Conservation (phyloP, 768 basidiomycete species). For the Suillus discolor region DNA sequence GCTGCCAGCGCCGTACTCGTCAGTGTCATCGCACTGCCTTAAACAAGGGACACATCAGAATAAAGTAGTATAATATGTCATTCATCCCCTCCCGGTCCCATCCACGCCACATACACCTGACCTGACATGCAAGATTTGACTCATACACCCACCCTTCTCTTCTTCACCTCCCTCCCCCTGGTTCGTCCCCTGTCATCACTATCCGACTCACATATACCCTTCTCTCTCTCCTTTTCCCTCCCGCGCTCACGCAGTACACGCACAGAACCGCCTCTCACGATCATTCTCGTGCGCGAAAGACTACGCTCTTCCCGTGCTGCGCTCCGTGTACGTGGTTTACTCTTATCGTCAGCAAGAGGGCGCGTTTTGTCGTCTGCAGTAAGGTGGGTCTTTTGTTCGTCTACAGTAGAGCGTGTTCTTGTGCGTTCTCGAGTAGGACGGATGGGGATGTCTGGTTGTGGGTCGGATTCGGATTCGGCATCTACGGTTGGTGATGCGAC, state of each 20-base stretch:
- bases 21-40: not conserved
- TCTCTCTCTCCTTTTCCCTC: conserved; percentile 17
- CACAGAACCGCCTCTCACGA: not conserved
- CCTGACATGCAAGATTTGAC: not conserved
- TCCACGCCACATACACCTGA: not conserved
- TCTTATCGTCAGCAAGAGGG: conserved; percentile 25
- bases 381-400: conserved; percentile 20
- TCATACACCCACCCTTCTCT: conserved; percentile 27
- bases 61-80: not conserved
- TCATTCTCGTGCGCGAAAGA: conserved; percentile 2
- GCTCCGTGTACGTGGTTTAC: conserved; percentile 16
- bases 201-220: conserved; percentile 10
- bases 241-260: not conserved
- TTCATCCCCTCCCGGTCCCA: not conserved
- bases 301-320: conserved; percentile 10
- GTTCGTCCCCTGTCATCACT: conserved; percentile 12
- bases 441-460: conserved; percentile 14
- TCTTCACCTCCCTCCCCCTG: conserved; percentile 31
- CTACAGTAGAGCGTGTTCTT: conserved; percentile 21
- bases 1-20: not conserved
- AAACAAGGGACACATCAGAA: not conserved
- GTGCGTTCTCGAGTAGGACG: conserved; percentile 27
- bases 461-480: conserved; percentile 22
- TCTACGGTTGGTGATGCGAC: conserved; percentile 12
- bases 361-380: conserved; percentile 24